Conservation (phyloP, 192 early-diverging fungal species). For the Helicostylum pulchrum region DNA sequence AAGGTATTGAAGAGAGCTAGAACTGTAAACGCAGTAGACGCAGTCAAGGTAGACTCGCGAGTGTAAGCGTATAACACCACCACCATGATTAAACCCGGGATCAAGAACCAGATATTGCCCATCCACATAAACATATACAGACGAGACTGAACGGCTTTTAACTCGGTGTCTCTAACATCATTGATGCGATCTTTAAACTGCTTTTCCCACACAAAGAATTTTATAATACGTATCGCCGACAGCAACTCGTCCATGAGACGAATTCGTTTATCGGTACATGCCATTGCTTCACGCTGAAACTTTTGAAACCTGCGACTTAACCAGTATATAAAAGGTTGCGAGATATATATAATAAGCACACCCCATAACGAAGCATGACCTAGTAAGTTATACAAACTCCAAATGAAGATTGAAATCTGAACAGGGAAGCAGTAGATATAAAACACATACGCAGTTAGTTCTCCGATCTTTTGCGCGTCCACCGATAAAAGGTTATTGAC, state of each 20-base stretch:
- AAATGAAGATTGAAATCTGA: constrained; percentile 61
- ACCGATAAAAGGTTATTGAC: constrained; percentile 62
- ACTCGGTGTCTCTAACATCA: constrained; percentile 57
- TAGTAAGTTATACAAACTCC: constrained; percentile 70
- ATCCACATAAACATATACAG: constrained; percentile 57
- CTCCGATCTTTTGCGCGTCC: constrained; percentile 54
- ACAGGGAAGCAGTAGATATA: constrained; percentile 64
- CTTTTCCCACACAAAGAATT: constrained; percentile 86
- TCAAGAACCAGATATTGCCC: constrained; percentile 50
- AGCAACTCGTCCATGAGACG: constrained; percentile 81
- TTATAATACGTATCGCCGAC: constrained; percentile 88
- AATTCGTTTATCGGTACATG: constrained; percentile 72
- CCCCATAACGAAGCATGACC: constrained; percentile 80
- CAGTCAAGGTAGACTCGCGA: constrained; percentile 55
- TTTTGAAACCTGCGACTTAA: constrained; percentile 48
- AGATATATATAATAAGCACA: constrained; percentile 57
- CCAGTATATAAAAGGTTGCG: constrained; percentile 56
- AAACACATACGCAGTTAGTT: constrained; percentile 50
- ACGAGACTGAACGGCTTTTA: constrained; percentile 48
- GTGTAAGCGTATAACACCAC: constrained; percentile 61
- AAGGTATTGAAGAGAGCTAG: constrained; percentile 71
- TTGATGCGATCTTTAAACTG: constrained; percentile 67
- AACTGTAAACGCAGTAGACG: constrained; percentile 65
- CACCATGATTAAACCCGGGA: constrained; percentile 59
- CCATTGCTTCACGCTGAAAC: constrained; percentile 49